Percentiles rank a stretch among this genome's conserved stretches.
phyloP scores from a whole-genome alignment of 176 grass and related monocot genomes.

The Phoenix dactylifera region DNA sequence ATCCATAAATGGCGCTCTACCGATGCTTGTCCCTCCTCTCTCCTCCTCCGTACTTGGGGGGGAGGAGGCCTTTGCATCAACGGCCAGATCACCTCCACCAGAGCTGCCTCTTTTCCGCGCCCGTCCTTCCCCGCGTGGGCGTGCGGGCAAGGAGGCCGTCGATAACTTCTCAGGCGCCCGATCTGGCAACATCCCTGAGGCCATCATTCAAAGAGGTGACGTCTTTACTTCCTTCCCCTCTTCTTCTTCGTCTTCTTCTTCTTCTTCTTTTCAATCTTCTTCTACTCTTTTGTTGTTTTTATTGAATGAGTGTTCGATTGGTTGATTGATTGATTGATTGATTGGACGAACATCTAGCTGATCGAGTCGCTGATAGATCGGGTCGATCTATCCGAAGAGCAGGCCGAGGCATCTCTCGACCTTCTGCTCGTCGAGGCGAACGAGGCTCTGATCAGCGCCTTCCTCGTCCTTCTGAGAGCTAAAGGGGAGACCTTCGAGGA shows the following conservation, averaged over 20 bases:
- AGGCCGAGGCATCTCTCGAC: conserved; percentile 61
- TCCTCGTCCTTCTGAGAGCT: conserved; percentile 83
- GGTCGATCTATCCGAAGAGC: conserved; percentile 63
- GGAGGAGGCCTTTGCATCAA: no score
- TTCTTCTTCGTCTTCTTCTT: no score
- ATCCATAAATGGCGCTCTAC: no score
- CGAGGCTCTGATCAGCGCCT: conserved; percentile 73
- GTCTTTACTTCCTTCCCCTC: background rate
- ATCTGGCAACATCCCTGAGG: no score
- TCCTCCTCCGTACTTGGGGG: no score
- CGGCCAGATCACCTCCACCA: no score
- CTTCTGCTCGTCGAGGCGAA: conserved; percentile 56
- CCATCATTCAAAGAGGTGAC: conserved; percentile 30
- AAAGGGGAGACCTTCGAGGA: conserved; percentile 96
- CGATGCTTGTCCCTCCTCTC: no score
- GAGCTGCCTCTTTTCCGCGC: no score
- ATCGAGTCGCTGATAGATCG: conserved; percentile 66
- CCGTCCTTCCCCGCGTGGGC: no score
- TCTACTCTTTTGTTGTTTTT: no score
- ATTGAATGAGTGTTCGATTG: background rate
- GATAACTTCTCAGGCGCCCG: no score
- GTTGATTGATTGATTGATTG: conserved; percentile 4
- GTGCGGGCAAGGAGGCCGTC: no score
- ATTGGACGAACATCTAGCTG: conserved; percentile 27
- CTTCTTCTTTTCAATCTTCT: background rate